Evolutionary conservation across 106 monocot genomes (phyloP), one percentile per base, ranked within the genome.

Genomic region (Alisma plantagoaquatica): DNA sequence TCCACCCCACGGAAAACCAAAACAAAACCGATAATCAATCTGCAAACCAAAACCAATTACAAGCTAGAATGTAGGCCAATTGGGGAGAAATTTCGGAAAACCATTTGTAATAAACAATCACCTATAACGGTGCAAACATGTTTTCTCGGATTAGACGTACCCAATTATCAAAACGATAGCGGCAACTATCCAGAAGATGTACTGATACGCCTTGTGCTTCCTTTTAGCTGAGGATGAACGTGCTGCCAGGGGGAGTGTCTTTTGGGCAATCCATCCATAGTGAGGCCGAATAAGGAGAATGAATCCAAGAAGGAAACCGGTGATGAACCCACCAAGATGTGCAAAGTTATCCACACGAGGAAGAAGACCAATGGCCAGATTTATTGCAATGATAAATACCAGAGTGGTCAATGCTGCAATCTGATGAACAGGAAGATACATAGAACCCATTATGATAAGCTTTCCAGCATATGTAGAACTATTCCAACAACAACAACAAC

Each of bases 301-400:
- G 26, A 69, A 69, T 46, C 69, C 69, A 45, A 69, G 51, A 53
- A 69, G 42, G 61, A 69, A 60, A 23, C 69, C 69, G 17, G 69
- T 53, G 11, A 69, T 31, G 24, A 69, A 69, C 24, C 69, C 69
- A 1, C 69, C 69, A 16, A 69, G 53, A 31, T 69, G 69, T 24
- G 69, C 69, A 26, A 60, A 69, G 38, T 69, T 69, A 68, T 96
- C 96, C 22, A 96, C 78, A 35, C 82, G 81, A 10, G 96, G 96
- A 26, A 89, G 78, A 51, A 84, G 58, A 9, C 96, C 96, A 29
- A 89, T 68, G 7, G 77, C 96, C 52, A 96, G 44, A 67, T 96
- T 96, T 23, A 96, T 63, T 20, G 43, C 70, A 53, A 96, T 84
- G 23, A 96, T 78, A 47, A 96, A 27, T 38, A 96, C 56, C 21